Evolutionary conservation across 2,329 filamentous ascomycete species (phyloP).

Genomic region (Diaporthe ilicicola): DNA sequence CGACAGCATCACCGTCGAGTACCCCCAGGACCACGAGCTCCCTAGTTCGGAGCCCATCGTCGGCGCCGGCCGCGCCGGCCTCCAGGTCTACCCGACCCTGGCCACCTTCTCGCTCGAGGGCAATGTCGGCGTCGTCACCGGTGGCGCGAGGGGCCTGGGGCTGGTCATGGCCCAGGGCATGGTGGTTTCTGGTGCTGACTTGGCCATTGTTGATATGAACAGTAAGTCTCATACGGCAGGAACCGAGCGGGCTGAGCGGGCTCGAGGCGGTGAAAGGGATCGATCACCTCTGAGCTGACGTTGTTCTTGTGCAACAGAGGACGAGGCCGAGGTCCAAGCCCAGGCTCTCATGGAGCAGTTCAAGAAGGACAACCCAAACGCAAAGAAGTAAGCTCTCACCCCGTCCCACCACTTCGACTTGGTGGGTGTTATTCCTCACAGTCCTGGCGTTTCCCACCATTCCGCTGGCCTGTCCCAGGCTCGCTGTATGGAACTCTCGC

Average conservation of each 20-base stretch:
- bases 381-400: conserved; percentile 63
- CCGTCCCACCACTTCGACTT: background rate
- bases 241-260: background rate
- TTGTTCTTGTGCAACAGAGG: conserved; percentile 54
- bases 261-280: background rate
- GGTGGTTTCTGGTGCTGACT: conserved; percentile 85
- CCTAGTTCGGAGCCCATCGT: conserved; percentile 75
- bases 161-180: conserved; percentile 93
- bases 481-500: background rate
- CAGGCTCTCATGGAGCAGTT: conserved; percentile 78
- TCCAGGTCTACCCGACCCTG: conserved; percentile 86
- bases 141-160: conserved; percentile 87
- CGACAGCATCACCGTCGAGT: conserved; percentile 78
- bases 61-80: conserved; percentile 72
- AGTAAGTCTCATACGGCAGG: conserved; percentile 61
- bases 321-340: conserved; percentile 84
- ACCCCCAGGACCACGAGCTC: conserved; percentile 78
- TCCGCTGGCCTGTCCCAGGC: background rate
- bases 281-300: background rate
- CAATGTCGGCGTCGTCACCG: conserved; percentile 85
- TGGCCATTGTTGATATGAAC: conserved; percentile 95
- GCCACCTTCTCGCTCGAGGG: conserved; percentile 87
- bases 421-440: background rate
- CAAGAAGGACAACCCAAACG: conserved; percentile 79
- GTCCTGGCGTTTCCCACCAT: background rate